Evolutionary conservation across 345 rosid species (phyloP).

Genomic region (Reutealis trisperma): DNA sequence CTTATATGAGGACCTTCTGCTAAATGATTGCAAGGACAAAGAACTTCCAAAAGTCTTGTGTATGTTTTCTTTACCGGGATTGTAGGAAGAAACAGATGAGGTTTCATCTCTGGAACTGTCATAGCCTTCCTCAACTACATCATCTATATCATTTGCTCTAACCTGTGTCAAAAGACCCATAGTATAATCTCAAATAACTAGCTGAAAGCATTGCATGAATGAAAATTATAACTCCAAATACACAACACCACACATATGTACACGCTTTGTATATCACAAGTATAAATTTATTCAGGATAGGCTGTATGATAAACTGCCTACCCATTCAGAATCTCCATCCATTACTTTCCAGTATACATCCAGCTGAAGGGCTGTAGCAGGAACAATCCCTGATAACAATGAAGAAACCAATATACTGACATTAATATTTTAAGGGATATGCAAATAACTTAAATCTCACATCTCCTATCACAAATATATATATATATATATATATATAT

Average conservation of each 20-base stretch:
- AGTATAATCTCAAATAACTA: slow-evolving; percentile 7
- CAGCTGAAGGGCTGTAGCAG: slow-evolving; percentile 60
- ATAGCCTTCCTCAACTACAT: slow-evolving; percentile 77
- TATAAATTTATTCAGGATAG: not conserved
- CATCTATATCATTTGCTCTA: slow-evolving; percentile 69
- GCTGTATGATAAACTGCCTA: slow-evolving; percentile 39
- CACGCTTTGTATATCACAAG: not conserved
- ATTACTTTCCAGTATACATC: slow-evolving; percentile 87
- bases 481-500: too few relatives aligned
- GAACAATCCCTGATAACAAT: slow-evolving; percentile 71
- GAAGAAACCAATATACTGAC: slow-evolving; percentile 5
- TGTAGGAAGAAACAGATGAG: slow-evolving; percentile 85
- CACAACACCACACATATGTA: not conserved
- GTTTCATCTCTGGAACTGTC: slow-evolving; percentile 93
- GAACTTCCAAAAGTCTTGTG: slow-evolving; percentile 75
- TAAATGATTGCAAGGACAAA: slow-evolving; percentile 63
- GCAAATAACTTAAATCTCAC: not conserved
- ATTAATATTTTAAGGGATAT: not conserved
- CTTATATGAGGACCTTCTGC: slow-evolving; percentile 66
- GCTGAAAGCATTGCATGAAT: slow-evolving; percentile 7
- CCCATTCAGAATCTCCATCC: slow-evolving; percentile 99
- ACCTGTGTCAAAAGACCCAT: slow-evolving; percentile 43
- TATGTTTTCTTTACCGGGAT: slow-evolving; percentile 58
- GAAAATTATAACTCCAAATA: not conserved
- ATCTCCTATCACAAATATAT: not conserved